Evolutionary conservation across 2,329 filamentous ascomycete species (phyloP).

Genomic region (Colletotrichum orbiculare): DNA sequence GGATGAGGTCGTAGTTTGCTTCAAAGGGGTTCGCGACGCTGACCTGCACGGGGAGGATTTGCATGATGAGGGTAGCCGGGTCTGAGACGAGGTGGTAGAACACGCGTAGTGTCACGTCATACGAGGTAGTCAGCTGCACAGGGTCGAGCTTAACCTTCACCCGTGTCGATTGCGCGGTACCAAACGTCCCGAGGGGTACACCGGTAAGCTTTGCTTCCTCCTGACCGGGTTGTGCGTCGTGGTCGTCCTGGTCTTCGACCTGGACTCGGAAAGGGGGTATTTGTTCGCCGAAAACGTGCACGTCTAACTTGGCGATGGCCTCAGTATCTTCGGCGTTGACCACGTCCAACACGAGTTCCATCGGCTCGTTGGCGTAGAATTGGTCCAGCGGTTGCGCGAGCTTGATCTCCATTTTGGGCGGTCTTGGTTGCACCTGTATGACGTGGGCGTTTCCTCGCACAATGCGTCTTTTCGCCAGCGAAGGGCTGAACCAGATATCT

Average conservation of each 20-base stretch:
- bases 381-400: constrained; percentile 72
- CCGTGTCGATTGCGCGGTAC: constrained; percentile 54
- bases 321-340: constrained; percentile 86
- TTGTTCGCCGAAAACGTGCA: constrained; percentile 71
- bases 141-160: constrained; percentile 63
- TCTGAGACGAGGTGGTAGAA: constrained; percentile 85
- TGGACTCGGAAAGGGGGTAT: constrained; percentile 59
- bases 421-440: constrained; percentile 84
- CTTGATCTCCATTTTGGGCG: constrained; percentile 87
- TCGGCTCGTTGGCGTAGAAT: constrained; percentile 86
- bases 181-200: constrained; percentile 59
- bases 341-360: constrained; percentile 76
- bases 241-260: constrained; percentile 47
- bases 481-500: constrained; percentile 62
- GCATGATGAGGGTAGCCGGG: constrained; percentile 81
- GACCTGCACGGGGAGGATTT: constrained; percentile 75
- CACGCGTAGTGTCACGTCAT: constrained; percentile 78
- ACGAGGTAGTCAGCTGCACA: constrained; percentile 61
- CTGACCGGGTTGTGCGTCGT: constrained; percentile 45
- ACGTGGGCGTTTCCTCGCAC: constrained; percentile 61
- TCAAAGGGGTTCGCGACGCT: constrained; percentile 87
- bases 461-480: constrained; percentile 56
- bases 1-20: constrained; percentile 88
- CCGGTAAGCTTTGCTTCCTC: constrained; percentile 58
- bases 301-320: constrained; percentile 76